Evolutionary conservation across 2,329 filamentous ascomycete species (phyloP), one percentile per base, ranked within the genome.

Genomic region (Gaeumannomyces tritici): DNA sequence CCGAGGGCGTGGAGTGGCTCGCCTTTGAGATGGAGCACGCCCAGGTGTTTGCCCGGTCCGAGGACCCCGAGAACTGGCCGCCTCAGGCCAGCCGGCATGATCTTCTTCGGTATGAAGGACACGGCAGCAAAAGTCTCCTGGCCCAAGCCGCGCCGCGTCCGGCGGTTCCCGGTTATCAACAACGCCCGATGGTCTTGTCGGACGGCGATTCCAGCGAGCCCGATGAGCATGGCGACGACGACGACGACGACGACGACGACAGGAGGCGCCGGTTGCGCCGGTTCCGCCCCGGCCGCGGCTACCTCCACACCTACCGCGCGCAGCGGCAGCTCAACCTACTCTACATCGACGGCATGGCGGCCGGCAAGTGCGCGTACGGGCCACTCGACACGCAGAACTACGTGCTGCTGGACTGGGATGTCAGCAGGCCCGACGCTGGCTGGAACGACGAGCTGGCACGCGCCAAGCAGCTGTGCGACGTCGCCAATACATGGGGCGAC

Each of bases 1-100:
- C 60, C 1, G 33, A 57, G 28, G 64, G 64, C 0, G 81, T 79
- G 3, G 86, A 91, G 68, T 91, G 89, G 88, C 76, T 92, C 1
- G 89, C 89, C 0, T 92, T 91, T 69, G 89, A 92, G 70, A 81
- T 88, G 4, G 89, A 92, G 67, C 89, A 92, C 72, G 86, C 89
- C 0, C 77, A 88, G 66, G 70, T 77, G 3, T 91, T 92, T 73
- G 61, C 59, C 57, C 58, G 61, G 27, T 26, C 21, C 26, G 26
- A 8, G 42, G 29, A 56, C 5, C 28, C 4, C n/a, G n/a, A n/a
- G n/a, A n/a, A n/a, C n/a, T n/a, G n/a, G n/a, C n/a, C n/a, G n/a
- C n/a, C n/a, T n/a, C n/a, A 9, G 42, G 42, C 42, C 21, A 21
- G 42, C 4, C 11, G 27, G 18, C 59, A 55, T 27, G 47, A 27